Percentiles rank a stretch among this genome's conserved stretches.
Evolutionary conservation across 2,329 filamentous ascomycete genomes (phyloP).

Genomic region (Bipolaris sorokiniana): DNA sequence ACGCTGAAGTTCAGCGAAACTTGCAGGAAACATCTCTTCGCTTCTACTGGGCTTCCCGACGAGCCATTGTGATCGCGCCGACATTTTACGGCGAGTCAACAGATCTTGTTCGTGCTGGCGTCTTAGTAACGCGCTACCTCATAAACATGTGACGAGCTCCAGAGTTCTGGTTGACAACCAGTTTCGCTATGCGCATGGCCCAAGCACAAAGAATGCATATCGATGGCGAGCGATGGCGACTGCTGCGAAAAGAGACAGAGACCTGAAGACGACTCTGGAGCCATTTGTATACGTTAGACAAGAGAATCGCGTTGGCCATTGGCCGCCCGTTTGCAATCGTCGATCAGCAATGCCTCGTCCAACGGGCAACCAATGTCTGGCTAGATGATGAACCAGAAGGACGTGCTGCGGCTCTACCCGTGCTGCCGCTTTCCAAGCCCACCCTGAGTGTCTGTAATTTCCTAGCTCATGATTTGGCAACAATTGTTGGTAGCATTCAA

Average conservation of each 20-base stretch:
- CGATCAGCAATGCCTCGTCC: slow-evolving; percentile 49
- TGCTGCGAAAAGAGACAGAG: slow-evolving; percentile 48
- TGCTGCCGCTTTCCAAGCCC: slow-evolving; percentile 39
- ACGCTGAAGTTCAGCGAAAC: slow-evolving; percentile 46
- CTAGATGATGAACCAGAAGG: slow-evolving; percentile 47
- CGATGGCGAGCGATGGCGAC: slow-evolving; percentile 50
- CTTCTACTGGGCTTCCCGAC: slow-evolving; percentile 52
- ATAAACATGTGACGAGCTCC: slow-evolving; percentile 49
- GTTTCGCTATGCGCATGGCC: slow-evolving; percentile 54
- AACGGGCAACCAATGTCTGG: slow-evolving; percentile 50
- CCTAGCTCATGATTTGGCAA: slow-evolving; percentile 43
- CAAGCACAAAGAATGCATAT: slow-evolving; percentile 55
- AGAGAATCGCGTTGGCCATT: slow-evolving; percentile 50
- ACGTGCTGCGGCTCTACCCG: slow-evolving; percentile 26
- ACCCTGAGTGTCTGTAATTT: slow-evolving; percentile 45
- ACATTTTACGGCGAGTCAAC: slow-evolving; percentile 53
- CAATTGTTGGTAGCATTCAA: slow-evolving; percentile 50
- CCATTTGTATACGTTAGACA: slow-evolving; percentile 50
- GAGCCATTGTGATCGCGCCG: slow-evolving; percentile 51
- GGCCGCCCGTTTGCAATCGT: slow-evolving; percentile 51
- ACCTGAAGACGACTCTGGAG: slow-evolving; percentile 51
- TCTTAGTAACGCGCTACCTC: slow-evolving; percentile 51
- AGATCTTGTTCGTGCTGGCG: slow-evolving; percentile 51
- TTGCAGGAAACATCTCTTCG: slow-evolving; percentile 50
- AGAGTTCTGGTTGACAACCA: slow-evolving; percentile 52